Evolutionary conservation across 1,284 basidiomycete species (phyloP), one percentile per base, ranked within the genome.

Genomic region (Pseudozyma pruni): DNA sequence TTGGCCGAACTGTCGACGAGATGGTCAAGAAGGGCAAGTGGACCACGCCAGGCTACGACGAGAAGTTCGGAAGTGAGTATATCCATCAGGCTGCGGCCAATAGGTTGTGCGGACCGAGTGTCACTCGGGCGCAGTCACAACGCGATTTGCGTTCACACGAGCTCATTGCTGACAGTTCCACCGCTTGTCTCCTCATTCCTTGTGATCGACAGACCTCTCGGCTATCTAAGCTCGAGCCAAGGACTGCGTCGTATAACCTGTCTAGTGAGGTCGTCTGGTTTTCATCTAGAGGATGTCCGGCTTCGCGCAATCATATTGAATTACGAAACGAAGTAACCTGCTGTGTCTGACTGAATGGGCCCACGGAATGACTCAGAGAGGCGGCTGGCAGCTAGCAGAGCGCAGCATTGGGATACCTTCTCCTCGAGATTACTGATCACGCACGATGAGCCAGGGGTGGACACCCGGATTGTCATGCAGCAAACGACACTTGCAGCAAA

Each of bases 21-120:
- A 98, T 98, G 94, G 85, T 98, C 80, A 90, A 92, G 88, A 96
- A 98, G 87, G 96, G 96, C 85, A 98, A 98, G 87, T 98, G 93
- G 91, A 91, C 90, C 82, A 93, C 96, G 58, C 81, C 81, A 33
- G 79, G 80, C 37, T 82, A 82, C 79, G 70, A 76, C 46, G 81
- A 81, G 71, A 81, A 80, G 75, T 81, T 80, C 50, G 81, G 79
- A 54, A 81, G 75, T 76, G 60, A 71, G 74, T 75, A 59, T 25
- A 29, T 29, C 2, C 31, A 14, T 19, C 17, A 9, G 14, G 20
- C 10, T 9, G 2, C n/a, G 20, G 25, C 17, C 16, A 10, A 31
- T 25, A 16, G 33, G 22, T 13, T 7, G 8, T 11, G 27, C 27
- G 27, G 27, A 6, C 11, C 27, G 27, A 11, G 27, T 29, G 7